Evolutionary conservation across 768 basidiomycete species (phyloP), one percentile per base, ranked within the genome.

Genomic region (Gloeostereum incarnatum): DNA sequence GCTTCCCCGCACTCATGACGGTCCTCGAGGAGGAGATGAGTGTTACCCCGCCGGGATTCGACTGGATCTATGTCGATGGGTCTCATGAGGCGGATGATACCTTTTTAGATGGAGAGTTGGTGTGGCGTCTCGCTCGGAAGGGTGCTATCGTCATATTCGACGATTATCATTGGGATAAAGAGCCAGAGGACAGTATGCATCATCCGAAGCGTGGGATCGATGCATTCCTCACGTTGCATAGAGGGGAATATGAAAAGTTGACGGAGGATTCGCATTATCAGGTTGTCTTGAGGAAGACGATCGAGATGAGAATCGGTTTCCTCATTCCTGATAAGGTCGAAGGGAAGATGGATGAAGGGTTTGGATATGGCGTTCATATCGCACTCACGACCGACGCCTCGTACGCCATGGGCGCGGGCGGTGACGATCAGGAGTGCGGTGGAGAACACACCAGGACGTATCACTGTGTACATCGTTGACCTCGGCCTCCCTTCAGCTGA

Each of bases 41-140:
- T 1, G 43, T 46, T 14, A 43, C 29, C 0, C 22, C 49, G 1
- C 55, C 66, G 13, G 75, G 75, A 2, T 78, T 69, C 43, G 71
- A 77, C 43, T 78, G 71, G 67, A 55, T 77, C 11, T 78, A 78
- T 44, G 49, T 78, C 32, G 74, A 77, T 40, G 75, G 75, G 3
- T 74, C 73, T 5, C 75, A 76, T 48, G 66, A 70, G 37, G 71
- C 75, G 6, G 71, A 73, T 43, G 77, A 78, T 45, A 76, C 73
- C 0, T 55, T 78, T 34, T 60, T 78, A n/a, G 77, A 78, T 46
- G 75, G 65, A 6, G 77, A 78, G 50, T 53, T 77, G 22, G 65
- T 62, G 2, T 77, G 75, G 75, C 59, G 77, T 4, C 54, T 78
- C 13, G 69, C 73, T 2, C 58, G 61, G 37, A 60, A 66, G 22